Evolutionary conservation across 2,329 filamentous ascomycete genomes (phyloP).

Genomic region (Cladosporium sp.): DNA sequence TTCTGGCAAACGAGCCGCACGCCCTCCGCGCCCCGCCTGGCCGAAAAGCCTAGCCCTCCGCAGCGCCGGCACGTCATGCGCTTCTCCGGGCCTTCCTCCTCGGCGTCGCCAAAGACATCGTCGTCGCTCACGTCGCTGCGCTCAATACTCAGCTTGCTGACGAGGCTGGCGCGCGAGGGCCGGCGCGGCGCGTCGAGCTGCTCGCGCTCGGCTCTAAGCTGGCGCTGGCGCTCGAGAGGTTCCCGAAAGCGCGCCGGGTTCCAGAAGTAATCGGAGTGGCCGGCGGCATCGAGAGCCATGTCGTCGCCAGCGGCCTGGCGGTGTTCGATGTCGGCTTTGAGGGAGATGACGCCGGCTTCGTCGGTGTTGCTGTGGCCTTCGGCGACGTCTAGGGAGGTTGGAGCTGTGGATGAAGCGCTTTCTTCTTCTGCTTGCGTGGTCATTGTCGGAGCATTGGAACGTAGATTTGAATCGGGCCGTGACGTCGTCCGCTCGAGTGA

Average conservation of each 20-base stretch:
- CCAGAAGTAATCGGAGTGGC: slow-evolving; percentile 44
- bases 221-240: slow-evolving; percentile 1
- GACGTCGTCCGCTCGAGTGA: slow-evolving; percentile 22
- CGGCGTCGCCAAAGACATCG: slow-evolving; percentile 42
- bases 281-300: slow-evolving; percentile 5
- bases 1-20: slow-evolving; percentile 57
- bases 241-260: slow-evolving; percentile 25
- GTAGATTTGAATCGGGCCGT: slow-evolving; percentile 5
- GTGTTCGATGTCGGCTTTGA: slow-evolving; percentile 1
- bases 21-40: slow-evolving; percentile 48
- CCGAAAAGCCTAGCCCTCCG: slow-evolving; percentile 56
- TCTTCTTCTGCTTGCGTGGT: slow-evolving; percentile 13
- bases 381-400: slow-evolving; percentile 8
- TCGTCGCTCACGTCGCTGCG: slow-evolving; percentile 35
- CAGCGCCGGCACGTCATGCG: slow-evolving; percentile 48
- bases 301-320: slow-evolving; percentile 4
- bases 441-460: slow-evolving; percentile 7
- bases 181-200: neutral
- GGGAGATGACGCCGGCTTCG: neutral
- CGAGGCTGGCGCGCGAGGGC: slow-evolving; percentile 36
- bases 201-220: neutral
- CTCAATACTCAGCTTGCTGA: slow-evolving; percentile 55
- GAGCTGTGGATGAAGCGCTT: slow-evolving; percentile 14
- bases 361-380: neutral
- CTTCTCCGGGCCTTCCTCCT: slow-evolving; percentile 27